These are phyloP conservation scores for Exophiala aquamarina DNA, from an alignment of 2,329 filamentous ascomycete species.

Conservation along the genomic window DNA sequence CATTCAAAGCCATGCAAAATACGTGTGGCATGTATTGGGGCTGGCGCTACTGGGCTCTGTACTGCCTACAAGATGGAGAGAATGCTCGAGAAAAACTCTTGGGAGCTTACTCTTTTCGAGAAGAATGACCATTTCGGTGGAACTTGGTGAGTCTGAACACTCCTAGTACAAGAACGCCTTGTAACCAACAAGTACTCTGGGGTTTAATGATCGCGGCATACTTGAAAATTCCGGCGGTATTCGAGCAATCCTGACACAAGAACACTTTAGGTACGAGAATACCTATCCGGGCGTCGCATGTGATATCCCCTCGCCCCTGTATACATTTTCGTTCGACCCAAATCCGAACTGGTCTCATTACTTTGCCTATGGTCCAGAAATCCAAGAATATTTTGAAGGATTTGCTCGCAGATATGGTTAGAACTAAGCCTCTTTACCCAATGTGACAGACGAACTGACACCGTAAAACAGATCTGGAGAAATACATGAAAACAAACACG, in stretches of 20 bases:
- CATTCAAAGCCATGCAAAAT: slow-evolving; percentile 6
- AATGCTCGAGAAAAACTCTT: slow-evolving; percentile 17
- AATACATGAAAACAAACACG: slow-evolving; percentile 37
- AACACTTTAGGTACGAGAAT: slow-evolving; percentile 38
- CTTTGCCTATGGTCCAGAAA: slow-evolving; percentile 28
- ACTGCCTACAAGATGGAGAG: slow-evolving; percentile 14
- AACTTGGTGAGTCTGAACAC: too few relatives aligned
- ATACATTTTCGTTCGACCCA: slow-evolving; percentile 11
- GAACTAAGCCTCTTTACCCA: too few relatives aligned
- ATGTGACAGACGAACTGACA: too few relatives aligned
- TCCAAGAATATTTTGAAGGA: slow-evolving; percentile 29
- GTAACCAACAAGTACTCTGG: too few relatives aligned
- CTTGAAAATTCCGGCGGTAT: too few relatives aligned
- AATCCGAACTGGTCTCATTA: slow-evolving; percentile 23
- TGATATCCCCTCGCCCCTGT: slow-evolving; percentile 12
- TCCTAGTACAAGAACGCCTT: too few relatives aligned
- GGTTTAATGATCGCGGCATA: too few relatives aligned
- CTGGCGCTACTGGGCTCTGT: slow-evolving; percentile 13
- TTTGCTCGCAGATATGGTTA: slow-evolving; percentile 16
- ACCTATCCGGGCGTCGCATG: slow-evolving; percentile 32
- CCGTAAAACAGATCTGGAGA: slow-evolving; percentile 26
- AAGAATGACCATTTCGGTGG: slow-evolving; percentile 40
- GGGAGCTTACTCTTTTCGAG: slow-evolving; percentile 43
- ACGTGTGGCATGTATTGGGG: slow-evolving; percentile 20
- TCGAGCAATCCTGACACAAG: too few relatives aligned